Evolutionary conservation across 2,329 filamentous ascomycete species (phyloP).

Genomic region (Malbranchea cinnamomea): DNA sequence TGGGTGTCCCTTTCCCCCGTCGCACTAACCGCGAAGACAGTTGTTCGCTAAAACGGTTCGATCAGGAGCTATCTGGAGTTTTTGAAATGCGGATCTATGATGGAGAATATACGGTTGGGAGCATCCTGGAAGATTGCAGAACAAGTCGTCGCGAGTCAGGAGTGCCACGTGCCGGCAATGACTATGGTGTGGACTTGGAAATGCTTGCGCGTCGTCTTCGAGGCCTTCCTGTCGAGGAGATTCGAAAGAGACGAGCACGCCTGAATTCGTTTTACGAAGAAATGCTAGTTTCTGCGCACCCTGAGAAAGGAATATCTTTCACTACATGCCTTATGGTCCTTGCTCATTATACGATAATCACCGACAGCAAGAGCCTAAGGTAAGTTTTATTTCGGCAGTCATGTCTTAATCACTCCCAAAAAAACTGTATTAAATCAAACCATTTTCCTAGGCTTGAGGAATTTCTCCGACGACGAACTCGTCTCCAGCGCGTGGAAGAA

Average conservation of each 20-base stretch:
- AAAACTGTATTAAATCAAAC: not conserved
- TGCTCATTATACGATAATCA: conserved; percentile 97
- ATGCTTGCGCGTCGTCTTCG: conserved; percentile 60
- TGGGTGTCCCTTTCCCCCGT: conserved; percentile 25
- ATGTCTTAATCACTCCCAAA: not conserved
- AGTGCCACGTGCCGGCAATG: conserved; percentile 22
- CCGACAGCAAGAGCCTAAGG: conserved; percentile 86
- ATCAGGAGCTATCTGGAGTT: conserved; percentile 71
- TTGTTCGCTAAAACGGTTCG: too few relatives aligned
- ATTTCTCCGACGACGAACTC: conserved; percentile 75
- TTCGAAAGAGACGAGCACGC: conserved; percentile 58
- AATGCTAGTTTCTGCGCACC: conserved; percentile 83
- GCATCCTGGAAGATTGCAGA: conserved; percentile 72
- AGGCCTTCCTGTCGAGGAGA: conserved; percentile 57
- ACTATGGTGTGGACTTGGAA: conserved; percentile 52
- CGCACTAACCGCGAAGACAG: not conserved
- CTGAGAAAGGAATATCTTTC: conserved; percentile 79
- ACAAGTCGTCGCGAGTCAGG: conserved; percentile 37
- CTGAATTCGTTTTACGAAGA: conserved; percentile 98
- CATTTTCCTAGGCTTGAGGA: conserved; percentile 57
- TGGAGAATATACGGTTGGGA: conserved; percentile 71
- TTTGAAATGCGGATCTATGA: conserved; percentile 97
- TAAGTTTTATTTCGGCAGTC: conserved; percentile 26
- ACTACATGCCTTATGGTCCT: conserved; percentile 87
- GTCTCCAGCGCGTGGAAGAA: conserved; percentile 87